These are phyloP conservation scores for Aspergillus taichungensis DNA, from an alignment of 495 filamentous ascomycete genomes.

Conservation along the genomic window DNA sequence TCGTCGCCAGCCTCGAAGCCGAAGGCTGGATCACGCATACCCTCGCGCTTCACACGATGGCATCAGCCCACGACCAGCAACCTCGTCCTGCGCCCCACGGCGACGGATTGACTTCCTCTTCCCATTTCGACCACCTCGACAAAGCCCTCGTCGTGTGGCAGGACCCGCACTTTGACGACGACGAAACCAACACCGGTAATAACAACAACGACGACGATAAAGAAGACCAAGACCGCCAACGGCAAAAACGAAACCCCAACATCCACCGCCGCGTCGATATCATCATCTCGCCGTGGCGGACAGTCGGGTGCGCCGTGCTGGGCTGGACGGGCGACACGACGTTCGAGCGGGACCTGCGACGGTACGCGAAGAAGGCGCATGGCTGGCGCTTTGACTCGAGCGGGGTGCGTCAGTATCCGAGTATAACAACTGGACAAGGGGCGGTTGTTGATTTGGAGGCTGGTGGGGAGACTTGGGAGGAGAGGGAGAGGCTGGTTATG, in stretches of 20 bases:
- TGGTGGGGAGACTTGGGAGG: constrained; percentile 47
- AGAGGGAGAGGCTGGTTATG: constrained; percentile 76
- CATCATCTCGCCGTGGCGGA: constrained; percentile 82
- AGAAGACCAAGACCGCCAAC: not conserved
- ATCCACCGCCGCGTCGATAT: constrained; percentile 85
- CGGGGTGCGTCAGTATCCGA: constrained; percentile 60
- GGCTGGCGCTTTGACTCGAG: constrained; percentile 86
- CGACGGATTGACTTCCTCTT: constrained; percentile 1
- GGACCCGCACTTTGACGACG: constrained; percentile 43
- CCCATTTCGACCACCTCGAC: constrained; percentile 72
- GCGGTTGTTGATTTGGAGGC: constrained; percentile 57
- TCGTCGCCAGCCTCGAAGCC: constrained; percentile 61
- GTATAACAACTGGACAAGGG: constrained; percentile 32
- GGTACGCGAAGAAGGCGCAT: constrained; percentile 65
- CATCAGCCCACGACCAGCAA: constrained; percentile 61
- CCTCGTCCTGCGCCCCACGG: constrained; percentile 48
- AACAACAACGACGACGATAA: not conserved
- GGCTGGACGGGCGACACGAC: constrained; percentile 87
- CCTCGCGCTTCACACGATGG: constrained; percentile 55
- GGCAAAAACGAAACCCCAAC: constrained; percentile 53
- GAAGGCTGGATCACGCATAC: constrained; percentile 74
- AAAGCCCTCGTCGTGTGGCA: constrained; percentile 95
- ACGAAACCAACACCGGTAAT: not conserved
- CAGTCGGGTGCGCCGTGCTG: constrained; percentile 75
- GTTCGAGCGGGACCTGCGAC: constrained; percentile 78